Percentiles rank a stretch among this genome's conserved stretches.
Evolutionary conservation across 2,329 filamentous ascomycete species (phyloP).

Genomic region (Chaetomium sp.): DNA sequence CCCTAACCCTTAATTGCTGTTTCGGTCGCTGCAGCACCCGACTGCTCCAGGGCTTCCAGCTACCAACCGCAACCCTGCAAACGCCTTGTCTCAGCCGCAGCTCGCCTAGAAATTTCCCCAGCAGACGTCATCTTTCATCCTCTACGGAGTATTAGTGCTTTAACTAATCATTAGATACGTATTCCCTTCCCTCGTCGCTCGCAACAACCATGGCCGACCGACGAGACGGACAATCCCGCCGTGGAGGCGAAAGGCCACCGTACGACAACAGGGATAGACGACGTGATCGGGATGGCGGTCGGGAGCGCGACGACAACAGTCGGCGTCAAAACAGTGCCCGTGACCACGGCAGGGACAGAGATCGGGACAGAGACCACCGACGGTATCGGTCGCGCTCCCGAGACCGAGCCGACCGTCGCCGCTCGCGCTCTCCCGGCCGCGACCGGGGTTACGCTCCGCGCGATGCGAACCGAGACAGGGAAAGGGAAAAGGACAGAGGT

Average conservation of each 20-base stretch:
- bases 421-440: conserved; percentile 30
- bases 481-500: conserved; percentile 4
- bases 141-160: too few species aligned
- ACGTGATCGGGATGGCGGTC: conserved; percentile 24
- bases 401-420: conserved; percentile 24
- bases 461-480: conserved; percentile 18
- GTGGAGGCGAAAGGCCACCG: conserved; percentile 25
- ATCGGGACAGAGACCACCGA: conserved; percentile 26
- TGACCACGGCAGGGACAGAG: conserved; percentile 36
- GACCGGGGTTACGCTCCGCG: conserved; percentile 33
- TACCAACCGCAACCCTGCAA: not conserved
- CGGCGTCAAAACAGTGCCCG: conserved; percentile 12
- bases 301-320: conserved; percentile 21
- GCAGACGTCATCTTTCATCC: conserved; percentile 22
- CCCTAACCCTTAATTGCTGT: not conserved
- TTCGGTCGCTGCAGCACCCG: not conserved
- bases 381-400: conserved; percentile 26
- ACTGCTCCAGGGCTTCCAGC: conserved; percentile 12
- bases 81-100: conserved; percentile 26
- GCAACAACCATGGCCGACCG: conserved; percentile 26
- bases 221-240: conserved; percentile 27
- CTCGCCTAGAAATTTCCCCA: conserved; percentile 20
- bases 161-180: not conserved
- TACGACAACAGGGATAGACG: conserved; percentile 27
- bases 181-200: not conserved